Conservation (phyloP, 1,139 yeast species). For the Wickerhamiella infanticola region DNA sequence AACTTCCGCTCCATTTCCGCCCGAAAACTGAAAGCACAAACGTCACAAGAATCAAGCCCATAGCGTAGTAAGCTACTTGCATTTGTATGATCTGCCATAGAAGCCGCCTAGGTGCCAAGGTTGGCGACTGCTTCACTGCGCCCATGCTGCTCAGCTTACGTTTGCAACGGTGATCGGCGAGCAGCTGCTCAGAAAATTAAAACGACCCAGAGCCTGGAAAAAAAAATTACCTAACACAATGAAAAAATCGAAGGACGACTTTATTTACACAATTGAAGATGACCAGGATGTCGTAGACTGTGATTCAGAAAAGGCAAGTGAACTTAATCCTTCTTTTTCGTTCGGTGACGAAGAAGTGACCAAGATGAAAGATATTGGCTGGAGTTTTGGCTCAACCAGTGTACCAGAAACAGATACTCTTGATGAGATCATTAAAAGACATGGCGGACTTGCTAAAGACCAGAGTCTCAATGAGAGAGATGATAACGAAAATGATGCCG, state of each 20-base stretch:
- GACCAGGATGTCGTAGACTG: slow-evolving; percentile 45
- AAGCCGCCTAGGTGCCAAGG: slow-evolving; percentile 26
- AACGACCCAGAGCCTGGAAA: no score
- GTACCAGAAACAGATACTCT: slow-evolving; percentile 49
- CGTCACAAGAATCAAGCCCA: slow-evolving; percentile 23
- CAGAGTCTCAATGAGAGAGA: slow-evolving; percentile 26
- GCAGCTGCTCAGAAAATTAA: no score
- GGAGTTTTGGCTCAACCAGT: slow-evolving; percentile 53
- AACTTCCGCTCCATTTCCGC: slow-evolving; percentile 35
- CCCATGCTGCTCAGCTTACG: background rate
- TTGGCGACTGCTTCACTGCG: slow-evolving; percentile 27
- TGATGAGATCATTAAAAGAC: slow-evolving; percentile 65
- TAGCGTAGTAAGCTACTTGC: slow-evolving; percentile 24
- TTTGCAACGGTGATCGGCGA: no score
- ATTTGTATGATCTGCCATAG: slow-evolving; percentile 25
- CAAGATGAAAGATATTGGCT: slow-evolving; percentile 44
- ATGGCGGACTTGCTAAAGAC: slow-evolving; percentile 26
- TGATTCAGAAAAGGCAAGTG: slow-evolving; percentile 36
- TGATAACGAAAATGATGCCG: slow-evolving; percentile 29
- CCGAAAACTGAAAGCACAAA: slow-evolving; percentile 27
- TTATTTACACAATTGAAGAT: slow-evolving; percentile 63
- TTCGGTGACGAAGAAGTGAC: slow-evolving; percentile 44
- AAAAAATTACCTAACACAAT: background rate
- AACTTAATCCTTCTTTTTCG: slow-evolving; percentile 51
- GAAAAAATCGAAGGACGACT: slow-evolving; percentile 24